phyloP scores from a whole-genome alignment of 805 yeast genomes.

The Henningerozyma blattae region DNA sequence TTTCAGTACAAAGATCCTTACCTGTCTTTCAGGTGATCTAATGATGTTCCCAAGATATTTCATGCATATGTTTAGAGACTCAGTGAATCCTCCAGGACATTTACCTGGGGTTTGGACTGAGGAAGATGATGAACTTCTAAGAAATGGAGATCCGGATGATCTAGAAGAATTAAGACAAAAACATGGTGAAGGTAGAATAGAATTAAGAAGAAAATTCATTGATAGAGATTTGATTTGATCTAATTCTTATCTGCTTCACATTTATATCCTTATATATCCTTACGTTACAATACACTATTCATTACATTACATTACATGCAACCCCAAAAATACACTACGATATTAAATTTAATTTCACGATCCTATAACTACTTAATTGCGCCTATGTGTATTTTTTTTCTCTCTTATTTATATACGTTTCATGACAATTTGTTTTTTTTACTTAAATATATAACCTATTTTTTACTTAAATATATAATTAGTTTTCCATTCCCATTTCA shows the following conservation, averaged over 20 bases:
- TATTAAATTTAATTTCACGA: no score
- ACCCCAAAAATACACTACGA: no score
- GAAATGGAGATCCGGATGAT: constrained; percentile 24
- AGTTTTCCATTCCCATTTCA: no score
- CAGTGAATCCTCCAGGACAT: constrained; percentile 31
- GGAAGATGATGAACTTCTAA: constrained; percentile 30
- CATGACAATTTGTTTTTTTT: no score
- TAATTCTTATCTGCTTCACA: neutral
- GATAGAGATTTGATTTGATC: constrained; percentile 22
- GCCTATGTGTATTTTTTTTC: no score
- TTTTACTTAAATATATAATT: no score
- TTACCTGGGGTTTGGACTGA: constrained; percentile 36
- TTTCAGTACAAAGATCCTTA: constrained; percentile 31
- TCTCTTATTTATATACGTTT: no score
- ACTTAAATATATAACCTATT: no score
- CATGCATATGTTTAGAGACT: constrained; percentile 28
- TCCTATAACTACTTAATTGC: no score
- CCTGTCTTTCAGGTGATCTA: constrained; percentile 34
- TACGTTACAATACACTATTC: no score
- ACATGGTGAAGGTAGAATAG: constrained; percentile 32
- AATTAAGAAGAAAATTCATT: constrained; percentile 30
- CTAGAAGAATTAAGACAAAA: constrained; percentile 24
- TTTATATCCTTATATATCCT: no score
- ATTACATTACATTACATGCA: no score
- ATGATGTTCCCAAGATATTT: constrained; percentile 31